Percentiles rank a stretch among this genome's conserved stretches.
Conservation (phyloP, 2,329 filamentous ascomycete genomes). For the Scedosporium apiospermum region DNA sequence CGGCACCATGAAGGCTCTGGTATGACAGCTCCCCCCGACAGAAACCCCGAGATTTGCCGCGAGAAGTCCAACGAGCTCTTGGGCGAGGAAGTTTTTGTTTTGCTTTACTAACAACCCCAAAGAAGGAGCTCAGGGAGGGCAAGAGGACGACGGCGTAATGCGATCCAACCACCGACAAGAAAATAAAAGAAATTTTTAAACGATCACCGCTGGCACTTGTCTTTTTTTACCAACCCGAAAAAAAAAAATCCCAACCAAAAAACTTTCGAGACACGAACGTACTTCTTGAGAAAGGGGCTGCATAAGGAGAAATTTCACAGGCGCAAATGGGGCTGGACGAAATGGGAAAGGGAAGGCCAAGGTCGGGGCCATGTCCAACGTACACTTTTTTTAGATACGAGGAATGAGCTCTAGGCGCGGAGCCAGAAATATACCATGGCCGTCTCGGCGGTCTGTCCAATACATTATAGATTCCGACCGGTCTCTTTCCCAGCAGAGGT, state of each 20-base stretch:
- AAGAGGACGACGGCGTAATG: slow-evolving; percentile 76
- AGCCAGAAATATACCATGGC: slow-evolving; percentile 6
- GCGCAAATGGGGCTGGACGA: slow-evolving; percentile 6
- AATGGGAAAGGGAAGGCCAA: slow-evolving; percentile 4
- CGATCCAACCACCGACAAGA: not conserved
- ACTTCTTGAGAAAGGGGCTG: not conserved
- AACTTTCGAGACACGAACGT: slow-evolving; percentile 1
- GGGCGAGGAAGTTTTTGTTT: not conserved
- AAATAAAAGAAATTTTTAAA: not conserved
- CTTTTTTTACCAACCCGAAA: not conserved
- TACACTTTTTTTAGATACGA: slow-evolving; percentile 3
- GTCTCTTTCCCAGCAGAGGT: not conserved
- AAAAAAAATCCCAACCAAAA: not conserved
- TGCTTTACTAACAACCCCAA: slow-evolving; percentile 25
- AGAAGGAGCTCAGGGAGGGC: slow-evolving; percentile 98
- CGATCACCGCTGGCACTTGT: not conserved
- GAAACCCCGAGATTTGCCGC: not conserved
- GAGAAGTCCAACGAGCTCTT: not conserved
- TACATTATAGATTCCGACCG: not conserved
- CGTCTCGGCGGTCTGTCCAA: slow-evolving; percentile 5
- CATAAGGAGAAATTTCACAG: not conserved
- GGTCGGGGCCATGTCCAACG: slow-evolving; percentile 1
- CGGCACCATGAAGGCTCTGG: slow-evolving; percentile 95
- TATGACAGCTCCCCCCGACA: slow-evolving; percentile 40
- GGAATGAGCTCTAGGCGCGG: not conserved